A percentile compares a stretch with the other conserved stretches of the same genome.
phyloP scores from a whole-genome alignment of 140 eudicot genomes.

The Oenanthe javanica region DNA sequence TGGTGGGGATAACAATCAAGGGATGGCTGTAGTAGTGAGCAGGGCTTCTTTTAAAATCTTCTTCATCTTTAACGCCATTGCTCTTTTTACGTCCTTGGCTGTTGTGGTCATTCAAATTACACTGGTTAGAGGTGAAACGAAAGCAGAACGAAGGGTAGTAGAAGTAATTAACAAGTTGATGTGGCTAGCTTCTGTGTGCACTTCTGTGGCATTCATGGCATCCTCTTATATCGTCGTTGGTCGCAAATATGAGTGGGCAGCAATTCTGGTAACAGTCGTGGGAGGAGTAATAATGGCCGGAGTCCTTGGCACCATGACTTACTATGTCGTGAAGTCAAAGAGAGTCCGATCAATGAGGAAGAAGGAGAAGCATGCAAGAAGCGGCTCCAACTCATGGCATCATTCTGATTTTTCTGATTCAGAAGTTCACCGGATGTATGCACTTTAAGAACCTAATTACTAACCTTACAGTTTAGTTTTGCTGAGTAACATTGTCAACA shows the following conservation, averaged over 20 bases:
- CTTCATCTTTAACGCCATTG: slow-evolving; percentile 67
- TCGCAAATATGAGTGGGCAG: slow-evolving; percentile 51
- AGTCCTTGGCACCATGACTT: slow-evolving; percentile 83
- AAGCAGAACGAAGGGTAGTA: slow-evolving; percentile 66
- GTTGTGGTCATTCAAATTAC: slow-evolving; percentile 89
- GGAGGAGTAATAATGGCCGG: slow-evolving; percentile 81
- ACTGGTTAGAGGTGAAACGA: slow-evolving; percentile 69
- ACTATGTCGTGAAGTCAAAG: slow-evolving; percentile 58
- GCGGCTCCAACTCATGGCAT: slow-evolving; percentile 64
- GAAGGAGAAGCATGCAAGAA: slow-evolving; percentile 45
- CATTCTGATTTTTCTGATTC: slow-evolving; percentile 65
- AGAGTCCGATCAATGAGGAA: slow-evolving; percentile 44
- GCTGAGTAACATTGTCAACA: not conserved
- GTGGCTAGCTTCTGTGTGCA: slow-evolving; percentile 86
- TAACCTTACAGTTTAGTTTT: not conserved
- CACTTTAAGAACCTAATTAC: slow-evolving; percentile 36
- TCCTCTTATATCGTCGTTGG: slow-evolving; percentile 77
- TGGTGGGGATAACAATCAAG: slow-evolving; percentile 40
- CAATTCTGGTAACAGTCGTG: slow-evolving; percentile 53
- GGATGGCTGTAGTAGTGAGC: slow-evolving; percentile 53
- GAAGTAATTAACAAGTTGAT: slow-evolving; percentile 70
- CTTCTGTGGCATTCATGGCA: slow-evolving; percentile 82
- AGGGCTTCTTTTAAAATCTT: slow-evolving; percentile 56
- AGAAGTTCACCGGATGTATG: slow-evolving; percentile 63
- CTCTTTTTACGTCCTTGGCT: slow-evolving; percentile 74